Evolutionary conservation across 169 alveolate genomes (phyloP), one percentile per base, ranked within the genome.

Genomic region (Babesia sp.): DNA sequence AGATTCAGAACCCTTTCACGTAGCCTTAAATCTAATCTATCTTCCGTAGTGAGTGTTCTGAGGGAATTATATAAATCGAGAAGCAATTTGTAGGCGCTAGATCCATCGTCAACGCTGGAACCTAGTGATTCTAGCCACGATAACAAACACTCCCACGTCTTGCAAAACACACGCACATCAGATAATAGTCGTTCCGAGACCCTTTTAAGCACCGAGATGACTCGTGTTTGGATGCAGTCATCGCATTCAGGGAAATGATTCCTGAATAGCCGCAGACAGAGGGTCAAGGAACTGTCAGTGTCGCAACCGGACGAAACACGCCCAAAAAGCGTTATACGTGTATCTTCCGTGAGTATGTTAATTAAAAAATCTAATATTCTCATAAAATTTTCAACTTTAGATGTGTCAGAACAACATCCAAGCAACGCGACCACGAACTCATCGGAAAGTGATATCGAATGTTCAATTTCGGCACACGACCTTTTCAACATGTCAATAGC

Each of bases 341-440:
- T 50, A 14, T 66, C 71, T 20, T 31, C 80, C 34, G 66, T 29
- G 16, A 24, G 1, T 64, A 29, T 41, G 12, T 39, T 37, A 2
- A 64, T 45, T 1, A 64, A 42, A 9, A 29, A 12, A 24, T 50
- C 7, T 14, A 64, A 4, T 12, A 31, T 46, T 4, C 48, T 8
- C 22, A 31, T 0, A 18, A 45, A 5, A 29, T 42, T 22, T 3
- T 61, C 42, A 12, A 18, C 22, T 37, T 6, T 7, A 2, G 71
- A 29, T 14, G 37, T 7, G 7, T 6, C 14, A 14, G 53, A 61
- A 26, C 71, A 61, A 29, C 61, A 50, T 6, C 48, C 51, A 3
- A 79, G 50, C 57, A 79, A 51, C 33, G 45, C 56, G 16, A 41
- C 11, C 8, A 79, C 9, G 53, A 66, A 57, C 57, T 71, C 87